Evolutionary conservation across 1,284 basidiomycete species (phyloP).

Genomic region (Trichosporon sp.): DNA sequence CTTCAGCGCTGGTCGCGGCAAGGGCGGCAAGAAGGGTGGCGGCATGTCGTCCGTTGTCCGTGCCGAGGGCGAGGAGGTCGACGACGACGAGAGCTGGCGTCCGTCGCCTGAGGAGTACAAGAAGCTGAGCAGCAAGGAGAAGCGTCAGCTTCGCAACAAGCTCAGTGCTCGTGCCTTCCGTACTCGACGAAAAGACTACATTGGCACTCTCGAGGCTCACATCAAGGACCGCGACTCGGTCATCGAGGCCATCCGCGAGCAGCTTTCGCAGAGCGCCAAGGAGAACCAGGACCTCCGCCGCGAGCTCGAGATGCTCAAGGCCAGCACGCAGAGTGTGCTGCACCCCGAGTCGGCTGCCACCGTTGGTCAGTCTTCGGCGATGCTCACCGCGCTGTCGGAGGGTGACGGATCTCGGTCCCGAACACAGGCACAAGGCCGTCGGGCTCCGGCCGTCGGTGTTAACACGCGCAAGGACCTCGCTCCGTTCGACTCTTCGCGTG

Average conservation of each 20-base stretch:
- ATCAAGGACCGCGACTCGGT: slow-evolving; percentile 87
- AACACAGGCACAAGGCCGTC: slow-evolving; percentile 10
- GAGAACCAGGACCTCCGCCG: slow-evolving; percentile 79
- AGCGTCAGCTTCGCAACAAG: slow-evolving; percentile 93
- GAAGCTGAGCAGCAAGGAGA: slow-evolving; percentile 92
- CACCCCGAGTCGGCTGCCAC: slow-evolving; percentile 41
- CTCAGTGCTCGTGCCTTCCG: slow-evolving; percentile 93
- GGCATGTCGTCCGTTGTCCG: slow-evolving; percentile 48
- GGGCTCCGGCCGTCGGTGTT: slow-evolving; percentile 38
- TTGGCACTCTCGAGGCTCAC: slow-evolving; percentile 84
- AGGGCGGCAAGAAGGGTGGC: slow-evolving; percentile 49
- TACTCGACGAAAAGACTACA: slow-evolving; percentile 91
- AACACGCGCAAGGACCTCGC: slow-evolving; percentile 76
- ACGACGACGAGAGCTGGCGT: slow-evolving; percentile 49
- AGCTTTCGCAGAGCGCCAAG: slow-evolving; percentile 68
- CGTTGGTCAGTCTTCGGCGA: slow-evolving; percentile 36
- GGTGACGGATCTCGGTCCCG: slow-evolving; percentile 6
- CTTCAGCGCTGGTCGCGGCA: slow-evolving; percentile 49
- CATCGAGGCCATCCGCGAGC: slow-evolving; percentile 78
- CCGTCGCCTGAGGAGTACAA: slow-evolving; percentile 79
- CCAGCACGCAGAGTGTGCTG: slow-evolving; percentile 50
- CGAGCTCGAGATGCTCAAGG: slow-evolving; percentile 78
- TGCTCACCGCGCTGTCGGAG: slow-evolving; percentile 36
- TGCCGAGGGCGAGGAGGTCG: slow-evolving; percentile 44
- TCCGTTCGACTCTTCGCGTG: slow-evolving; percentile 46